Base-by-base conservation (phyloP, 2,329 filamentous ascomycete genomes). In the Cryphonectria japonica region DNA sequence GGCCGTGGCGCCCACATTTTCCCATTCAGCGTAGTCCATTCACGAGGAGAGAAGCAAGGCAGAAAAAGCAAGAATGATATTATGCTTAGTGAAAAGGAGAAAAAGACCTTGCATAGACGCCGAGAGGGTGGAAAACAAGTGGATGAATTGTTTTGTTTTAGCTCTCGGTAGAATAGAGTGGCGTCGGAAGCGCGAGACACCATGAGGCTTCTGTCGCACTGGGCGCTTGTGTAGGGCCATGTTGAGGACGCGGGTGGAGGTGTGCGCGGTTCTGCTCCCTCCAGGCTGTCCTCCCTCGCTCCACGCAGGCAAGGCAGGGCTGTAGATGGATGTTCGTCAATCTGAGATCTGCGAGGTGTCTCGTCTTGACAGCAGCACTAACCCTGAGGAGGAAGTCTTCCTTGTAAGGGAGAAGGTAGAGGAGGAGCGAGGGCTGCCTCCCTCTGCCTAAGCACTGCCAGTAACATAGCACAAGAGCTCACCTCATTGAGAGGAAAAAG, bases 171-270 rank as follows among this genome's bases (percentile, higher is more conserved):
- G 8, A n/a, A 61, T 34, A 39, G n/a, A 19, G 26, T 63, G 59
- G 59, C 59, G 32, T 62, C 19, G 19, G 4, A 5, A 16, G 32
- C 16, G 39, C 59, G 59, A 61, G 59, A 61, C 26, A 8, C 16
- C 54, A 32, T 9, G 32, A 13, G 54, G 29, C 14, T 5, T 32
- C 26, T 16, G 26, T 32, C 59, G 34, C 26, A 41, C 29, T 39
- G 16, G 54, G 69, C 66, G 66, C 52, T 71, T 61, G 69, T 41
- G 46, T n/a, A n/a, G 46, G 22, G 43, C 43, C 43, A 46, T 46
- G 43, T 16, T 7, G 43, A 19, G 16, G 16, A 46, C 16, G 43
- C 9, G 46, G 46, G 46, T 19, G 46, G 46, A 50, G 22, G 7
- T 7, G 46, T 39, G 57, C 29, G 32, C 59, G 34, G 59, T 57